A percentile compares a stretch with the other conserved stretches of the same genome.
Conservation (phyloP, 768 basidiomycete genomes). For the Basidioascus undulatus region DNA sequence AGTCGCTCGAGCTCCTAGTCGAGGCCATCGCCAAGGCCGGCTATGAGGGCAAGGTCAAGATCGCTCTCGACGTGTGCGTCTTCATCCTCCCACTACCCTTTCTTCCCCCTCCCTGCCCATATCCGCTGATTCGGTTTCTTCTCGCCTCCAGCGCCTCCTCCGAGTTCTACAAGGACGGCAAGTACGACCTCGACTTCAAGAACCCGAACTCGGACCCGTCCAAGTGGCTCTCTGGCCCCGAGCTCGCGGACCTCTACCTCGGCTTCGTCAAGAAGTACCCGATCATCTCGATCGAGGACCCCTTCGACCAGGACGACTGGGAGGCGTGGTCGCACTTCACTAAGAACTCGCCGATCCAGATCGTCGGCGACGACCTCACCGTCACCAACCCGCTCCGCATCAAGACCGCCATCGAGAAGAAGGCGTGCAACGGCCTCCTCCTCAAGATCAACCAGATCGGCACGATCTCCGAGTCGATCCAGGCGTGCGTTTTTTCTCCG, state of each 20-base stretch:
- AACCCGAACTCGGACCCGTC: constrained; percentile 95
- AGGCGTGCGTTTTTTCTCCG: constrained; percentile 43
- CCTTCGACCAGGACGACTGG: constrained; percentile 99
- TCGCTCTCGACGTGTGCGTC: constrained; percentile 51
- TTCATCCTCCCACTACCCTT: no score
- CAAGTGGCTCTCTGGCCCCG: constrained; percentile 79
- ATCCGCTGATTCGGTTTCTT: no score
- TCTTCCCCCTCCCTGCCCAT: no score
- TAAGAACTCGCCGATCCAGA: constrained; percentile 49
- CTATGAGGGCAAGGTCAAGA: constrained; percentile 95
- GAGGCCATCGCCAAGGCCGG: constrained; percentile 97
- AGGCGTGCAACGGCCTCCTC: constrained; percentile 94
- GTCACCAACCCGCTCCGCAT: constrained; percentile 94
- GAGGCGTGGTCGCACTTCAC: constrained; percentile 92
- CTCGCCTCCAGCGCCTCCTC: constrained; percentile 56
- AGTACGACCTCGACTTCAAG: constrained; percentile 98
- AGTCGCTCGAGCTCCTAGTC: constrained; percentile 75
- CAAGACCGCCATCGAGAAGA: constrained; percentile 98
- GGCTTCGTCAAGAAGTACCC: constrained; percentile 76
- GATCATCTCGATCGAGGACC: constrained; percentile 77
- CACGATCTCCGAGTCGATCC: constrained; percentile 94
- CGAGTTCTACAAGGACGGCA: constrained; percentile 99
- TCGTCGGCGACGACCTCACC: constrained; percentile 88
- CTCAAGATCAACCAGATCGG: constrained; percentile 99
- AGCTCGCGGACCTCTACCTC: constrained; percentile 84